Evolutionary conservation across 768 basidiomycete species (phyloP).

Genomic region (Pisolithus marmoratus): DNA sequence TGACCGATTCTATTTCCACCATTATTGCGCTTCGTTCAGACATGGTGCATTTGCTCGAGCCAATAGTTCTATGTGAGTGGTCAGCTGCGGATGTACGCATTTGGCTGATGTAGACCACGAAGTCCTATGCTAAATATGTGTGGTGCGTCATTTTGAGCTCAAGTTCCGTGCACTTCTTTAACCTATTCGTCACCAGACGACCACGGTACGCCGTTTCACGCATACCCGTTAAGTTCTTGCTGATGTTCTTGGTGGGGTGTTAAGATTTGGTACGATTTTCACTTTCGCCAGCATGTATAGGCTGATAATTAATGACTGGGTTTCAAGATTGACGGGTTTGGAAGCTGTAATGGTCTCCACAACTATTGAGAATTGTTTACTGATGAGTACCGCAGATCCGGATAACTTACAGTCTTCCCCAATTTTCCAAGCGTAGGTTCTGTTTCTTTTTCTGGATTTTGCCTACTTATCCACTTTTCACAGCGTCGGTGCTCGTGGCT

Average conservation of each 20-base stretch:
- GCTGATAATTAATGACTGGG: background rate
- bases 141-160: conserved; percentile 39
- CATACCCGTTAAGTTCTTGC: background rate
- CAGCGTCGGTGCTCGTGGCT: conserved; percentile 79
- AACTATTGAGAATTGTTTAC: background rate
- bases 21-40: conserved; percentile 84
- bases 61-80: conserved; percentile 78
- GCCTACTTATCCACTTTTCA: background rate
- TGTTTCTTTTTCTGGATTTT: background rate
- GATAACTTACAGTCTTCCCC: conserved; percentile 71
- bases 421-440: conserved; percentile 60
- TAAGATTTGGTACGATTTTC: conserved; percentile 41
- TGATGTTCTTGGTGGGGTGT: conserved; percentile 15
- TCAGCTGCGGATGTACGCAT: background rate
- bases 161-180: background rate
- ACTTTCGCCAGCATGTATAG: background rate
- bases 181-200: conserved; percentile 47
- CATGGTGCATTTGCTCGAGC: conserved; percentile 87
- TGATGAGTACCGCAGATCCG: conserved; percentile 49
- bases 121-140: conserved; percentile 89
- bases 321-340: conserved; percentile 70
- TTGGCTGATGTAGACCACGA: conserved; percentile 2
- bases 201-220: conserved; percentile 49
- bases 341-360: conserved; percentile 56
- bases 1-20: conserved; percentile 86